Evolutionary conservation across 371 early-diverging fungal species (phyloP).

Genomic region (Apophysomyces elegans): DNA sequence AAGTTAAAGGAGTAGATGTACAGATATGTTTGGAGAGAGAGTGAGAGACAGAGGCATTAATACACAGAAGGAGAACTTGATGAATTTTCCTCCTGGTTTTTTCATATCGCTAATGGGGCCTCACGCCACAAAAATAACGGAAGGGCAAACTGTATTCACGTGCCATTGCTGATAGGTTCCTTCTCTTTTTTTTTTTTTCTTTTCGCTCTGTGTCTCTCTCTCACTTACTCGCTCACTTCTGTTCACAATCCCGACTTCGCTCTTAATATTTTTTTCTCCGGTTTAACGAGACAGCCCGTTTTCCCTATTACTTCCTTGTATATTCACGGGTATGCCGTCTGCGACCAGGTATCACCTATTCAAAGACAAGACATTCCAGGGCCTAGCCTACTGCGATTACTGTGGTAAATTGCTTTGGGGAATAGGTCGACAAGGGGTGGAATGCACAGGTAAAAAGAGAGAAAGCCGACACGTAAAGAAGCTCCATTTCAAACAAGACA

Average conservation of each 20-base stretch:
- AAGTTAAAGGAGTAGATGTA: no score
- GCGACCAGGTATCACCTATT: constrained; percentile 48
- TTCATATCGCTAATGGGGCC: neutral
- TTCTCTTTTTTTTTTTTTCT: no score
- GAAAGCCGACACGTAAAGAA: neutral
- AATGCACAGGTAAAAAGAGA: constrained; percentile 49
- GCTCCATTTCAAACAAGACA: no score
- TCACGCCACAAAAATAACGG: constrained; percentile 3
- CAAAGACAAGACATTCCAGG: constrained; percentile 50
- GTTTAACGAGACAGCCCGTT: neutral
- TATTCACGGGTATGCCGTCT: constrained; percentile 27
- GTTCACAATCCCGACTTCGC: neutral
- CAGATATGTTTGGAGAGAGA: no score
- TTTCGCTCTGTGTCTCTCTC: no score
- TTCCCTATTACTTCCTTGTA: neutral
- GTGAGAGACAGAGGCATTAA: no score
- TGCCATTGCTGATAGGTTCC: neutral
- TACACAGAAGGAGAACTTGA: no score
- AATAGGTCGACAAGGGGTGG: constrained; percentile 57
- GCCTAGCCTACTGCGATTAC: constrained; percentile 63
- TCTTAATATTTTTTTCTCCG: constrained; percentile 3
- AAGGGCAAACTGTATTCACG: neutral
- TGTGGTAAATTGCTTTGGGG: constrained; percentile 66
- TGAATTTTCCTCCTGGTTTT: no score
- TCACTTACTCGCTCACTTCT: no score